Evolutionary conservation across 768 basidiomycete genomes (phyloP), one percentile per base, ranked within the genome.

Genomic region (Suillus weaverae): DNA sequence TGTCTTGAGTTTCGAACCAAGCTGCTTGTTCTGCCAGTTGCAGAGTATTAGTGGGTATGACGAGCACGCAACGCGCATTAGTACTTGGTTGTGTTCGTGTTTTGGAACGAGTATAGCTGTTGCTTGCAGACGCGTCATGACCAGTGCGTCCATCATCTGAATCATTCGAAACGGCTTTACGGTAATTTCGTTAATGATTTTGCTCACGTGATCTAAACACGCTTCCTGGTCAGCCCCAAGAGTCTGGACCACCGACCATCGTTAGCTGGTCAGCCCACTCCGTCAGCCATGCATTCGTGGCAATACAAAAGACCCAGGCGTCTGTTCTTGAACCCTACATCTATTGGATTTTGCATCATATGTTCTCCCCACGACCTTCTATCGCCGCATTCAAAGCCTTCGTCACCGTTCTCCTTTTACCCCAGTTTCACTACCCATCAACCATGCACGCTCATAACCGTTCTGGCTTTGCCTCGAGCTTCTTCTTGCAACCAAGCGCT

Each of bases 271-370:
- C 63, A 66, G 65, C 59, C 59, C 26, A 22, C 11, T 43, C 32
- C 33, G 70, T 72, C 71, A 70, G 69, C 71, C 69, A 57, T 64
- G 36, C 13, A 39, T 16, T 13, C 8, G 35, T 20, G 26, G 6
- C 26, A 11, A 48, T 30, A 43, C 16, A 39, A 2, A 35, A 43
- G 68, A 73, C 60, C 66, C 48, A 30, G 36, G 48, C n/a, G 20
- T 35, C 32, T 22, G 10, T 7, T 41, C 16, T 20, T 20, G 26
- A 43, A 39, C 20, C 20, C 22, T 13, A 59, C 36, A 14, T 50
- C 33, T 33, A 44, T 30, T 35, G 16, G 11, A 35, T 44, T 33
- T n/a, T 14, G 4, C 30, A 57, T 30, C 57, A 14, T 56, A 66
- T 61, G 63, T 26, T 64, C 48, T 14, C 26, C 20, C 35, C 26